Conservation (phyloP, 2,329 filamentous ascomycete genomes). For the Tolypocladium pustulatum region DNA sequence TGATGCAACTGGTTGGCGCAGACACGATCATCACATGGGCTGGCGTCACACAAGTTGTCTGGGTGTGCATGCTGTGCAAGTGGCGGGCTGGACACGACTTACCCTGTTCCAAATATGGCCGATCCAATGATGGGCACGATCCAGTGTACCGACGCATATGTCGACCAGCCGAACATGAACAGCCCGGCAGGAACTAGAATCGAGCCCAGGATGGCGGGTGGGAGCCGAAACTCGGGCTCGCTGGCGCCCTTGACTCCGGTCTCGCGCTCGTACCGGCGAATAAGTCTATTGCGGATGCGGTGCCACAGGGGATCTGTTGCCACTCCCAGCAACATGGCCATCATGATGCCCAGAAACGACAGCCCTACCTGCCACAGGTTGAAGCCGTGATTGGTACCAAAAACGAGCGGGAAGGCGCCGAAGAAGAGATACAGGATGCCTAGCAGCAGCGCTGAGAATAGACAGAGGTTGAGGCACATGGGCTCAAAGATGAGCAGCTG, state of each 20-base stretch:
- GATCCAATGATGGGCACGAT: conserved; percentile 67
- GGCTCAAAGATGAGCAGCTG: conserved; percentile 72
- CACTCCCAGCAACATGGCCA: conserved; percentile 58
- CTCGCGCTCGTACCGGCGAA: conserved; percentile 39
- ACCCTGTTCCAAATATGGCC: conserved; percentile 60
- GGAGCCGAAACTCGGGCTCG: conserved; percentile 81
- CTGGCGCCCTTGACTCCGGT: conserved; percentile 44
- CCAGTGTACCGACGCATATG: conserved; percentile 64
- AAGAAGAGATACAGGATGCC: conserved; percentile 88
- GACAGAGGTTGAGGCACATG: conserved; percentile 74
- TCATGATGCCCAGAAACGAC: conserved; percentile 61
- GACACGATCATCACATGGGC: not conserved
- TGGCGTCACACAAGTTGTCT: not conserved
- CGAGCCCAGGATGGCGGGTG: conserved; percentile 64
- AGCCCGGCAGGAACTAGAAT: conserved; percentile 69
- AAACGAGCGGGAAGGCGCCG: conserved; percentile 76
- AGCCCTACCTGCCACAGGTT: conserved; percentile 71
- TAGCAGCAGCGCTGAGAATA: conserved; percentile 75
- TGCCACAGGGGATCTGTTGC: conserved; percentile 56
- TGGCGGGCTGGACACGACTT: conserved; percentile 22
- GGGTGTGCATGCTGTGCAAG: conserved; percentile 2
- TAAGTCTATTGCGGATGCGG: conserved; percentile 45
- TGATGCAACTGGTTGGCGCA: not conserved
- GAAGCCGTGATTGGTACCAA: conserved; percentile 64
- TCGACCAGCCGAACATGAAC: conserved; percentile 86